Evolutionary conservation across 805 yeast species (phyloP).

Genomic region (Candida easanensis): DNA sequence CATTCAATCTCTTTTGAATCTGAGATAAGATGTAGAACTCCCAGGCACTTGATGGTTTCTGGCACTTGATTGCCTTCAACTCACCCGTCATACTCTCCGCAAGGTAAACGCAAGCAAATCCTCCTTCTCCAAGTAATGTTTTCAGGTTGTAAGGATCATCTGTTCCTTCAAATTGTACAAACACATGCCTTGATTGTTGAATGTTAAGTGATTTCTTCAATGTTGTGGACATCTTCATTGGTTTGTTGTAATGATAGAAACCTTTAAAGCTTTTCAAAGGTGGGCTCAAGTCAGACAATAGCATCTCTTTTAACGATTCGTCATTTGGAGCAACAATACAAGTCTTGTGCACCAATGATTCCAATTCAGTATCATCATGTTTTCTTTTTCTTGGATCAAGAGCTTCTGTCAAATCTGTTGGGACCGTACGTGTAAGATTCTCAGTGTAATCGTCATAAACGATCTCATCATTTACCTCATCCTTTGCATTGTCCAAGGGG

Average conservation of each 20-base stretch:
- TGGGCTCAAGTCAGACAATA: slow-evolving; percentile 38
- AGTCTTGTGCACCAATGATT: slow-evolving; percentile 8
- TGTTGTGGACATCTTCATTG: slow-evolving; percentile 34
- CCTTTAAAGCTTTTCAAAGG: slow-evolving; percentile 34
- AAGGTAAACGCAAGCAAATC: slow-evolving; percentile 71
- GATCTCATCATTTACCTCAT: slow-evolving; percentile 20
- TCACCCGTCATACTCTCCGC: slow-evolving; percentile 58
- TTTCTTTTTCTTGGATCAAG: slow-evolving; percentile 2
- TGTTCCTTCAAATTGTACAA: slow-evolving; percentile 42
- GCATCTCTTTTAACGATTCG: slow-evolving; percentile 33
- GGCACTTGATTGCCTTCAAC: slow-evolving; percentile 68
- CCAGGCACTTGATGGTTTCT: slow-evolving; percentile 71
- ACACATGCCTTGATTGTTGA: slow-evolving; percentile 31
- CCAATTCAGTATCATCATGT: slow-evolving; percentile 2
- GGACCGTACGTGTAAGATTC: slow-evolving; percentile 30
- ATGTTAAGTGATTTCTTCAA: slow-evolving; percentile 35
- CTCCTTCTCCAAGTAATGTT: slow-evolving; percentile 73
- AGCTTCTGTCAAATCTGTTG: slow-evolving; percentile 36
- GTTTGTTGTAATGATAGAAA: slow-evolving; percentile 29
- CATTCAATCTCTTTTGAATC: slow-evolving; percentile 41
- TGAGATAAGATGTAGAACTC: slow-evolving; percentile 72
- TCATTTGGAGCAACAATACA: slow-evolving; percentile 45
- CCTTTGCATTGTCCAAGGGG: slow-evolving; percentile 18
- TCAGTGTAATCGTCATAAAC: slow-evolving; percentile 33
- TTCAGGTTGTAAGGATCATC: slow-evolving; percentile 46